Evolutionary conservation across 1,284 basidiomycete genomes (phyloP), one percentile per base, ranked within the genome.

Genomic region (Tilletia caries): DNA sequence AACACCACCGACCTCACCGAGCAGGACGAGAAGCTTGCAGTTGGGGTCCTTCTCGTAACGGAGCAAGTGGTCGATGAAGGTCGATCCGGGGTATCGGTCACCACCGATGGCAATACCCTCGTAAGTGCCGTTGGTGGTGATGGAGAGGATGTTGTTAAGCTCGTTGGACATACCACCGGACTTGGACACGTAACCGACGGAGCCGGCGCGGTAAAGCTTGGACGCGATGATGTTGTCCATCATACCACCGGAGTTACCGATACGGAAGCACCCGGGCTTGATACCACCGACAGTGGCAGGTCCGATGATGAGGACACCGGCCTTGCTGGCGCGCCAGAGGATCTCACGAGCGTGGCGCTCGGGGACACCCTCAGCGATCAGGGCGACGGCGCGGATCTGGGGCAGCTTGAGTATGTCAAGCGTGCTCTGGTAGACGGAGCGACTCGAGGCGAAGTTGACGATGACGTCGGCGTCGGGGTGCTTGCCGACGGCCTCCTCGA

Each of bases 81-180:
- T 97, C 58, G 93, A 92, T 68, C 93, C 93, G 65, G 95, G 96
- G 88, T 98, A 98, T 75, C 95, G 92, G 85, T 98, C 95, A 87
- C 95, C 95, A 83, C 96, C 95, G 79, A 98, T 98, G 84, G 95
- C 95, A 83, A 98, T 95, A 88, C 95, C 95, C 88, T 98, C 95
- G 86, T 98, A 98, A 74, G 94, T 96, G 81, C 95, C 96, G 87
- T 98, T 95, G 84, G 95, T 97, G 84, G 92, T 91, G 84, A 96
- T 89, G 62, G 94, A 95, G 75, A 98, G 90, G 84, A 98, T 98
- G 88, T 98, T 98, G 91, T 98, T 98, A 79, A 98, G 88, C 86
- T 98, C 96, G 88, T 98, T 98, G 79, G 95, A 98, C 96, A 98
- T 98, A 85, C 96, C 95, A 78, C 95, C 95, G 15, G 95, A 98